These are phyloP conservation scores for Schoenoplectus tabernaemontani DNA, from an alignment of 202 grass and related monocot genomes.

Conservation along the genomic window DNA sequence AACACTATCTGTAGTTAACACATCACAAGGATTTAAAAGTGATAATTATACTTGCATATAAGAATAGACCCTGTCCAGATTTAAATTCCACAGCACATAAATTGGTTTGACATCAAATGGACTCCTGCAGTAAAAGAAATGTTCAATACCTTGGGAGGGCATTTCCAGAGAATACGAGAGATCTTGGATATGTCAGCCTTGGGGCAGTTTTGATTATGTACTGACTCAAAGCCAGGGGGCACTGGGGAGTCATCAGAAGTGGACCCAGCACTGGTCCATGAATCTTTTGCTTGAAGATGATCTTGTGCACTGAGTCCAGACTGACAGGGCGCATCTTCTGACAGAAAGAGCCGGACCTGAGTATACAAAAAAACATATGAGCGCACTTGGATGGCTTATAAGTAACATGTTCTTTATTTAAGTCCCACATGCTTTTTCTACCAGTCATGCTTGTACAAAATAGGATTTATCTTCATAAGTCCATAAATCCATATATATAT, in stretches of 20 bases:
- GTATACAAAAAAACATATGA: conserved; percentile 17
- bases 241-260: conserved; percentile 67
- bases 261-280: conserved; percentile 51
- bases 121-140: conserved; percentile 14
- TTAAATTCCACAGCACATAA: not conserved
- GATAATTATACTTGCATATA: conserved; percentile 3
- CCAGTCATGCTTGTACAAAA: not conserved
- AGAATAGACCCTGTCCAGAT: not conserved
- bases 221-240: conserved; percentile 83
- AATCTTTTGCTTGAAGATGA: conserved; percentile 87
- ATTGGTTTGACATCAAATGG: not conserved
- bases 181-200: conserved; percentile 70
- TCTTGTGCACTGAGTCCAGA: conserved; percentile 70
- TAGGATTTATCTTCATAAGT: not conserved
- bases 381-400: not conserved
- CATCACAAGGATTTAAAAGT: not conserved
- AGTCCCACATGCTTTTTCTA: not conserved
- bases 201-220: conserved; percentile 37
- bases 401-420: not conserved
- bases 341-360: conserved; percentile 85
- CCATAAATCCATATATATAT: not conserved
- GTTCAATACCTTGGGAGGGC: conserved; percentile 50
- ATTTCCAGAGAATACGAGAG: conserved; percentile 60
- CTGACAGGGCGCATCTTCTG: conserved; percentile 81
- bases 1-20: conserved; percentile 49